A percentile compares a stretch with the other conserved stretches of the same genome.
Evolutionary conservation across 2,329 filamentous ascomycete species (phyloP).

Genomic region (Talaromyces sp.): DNA sequence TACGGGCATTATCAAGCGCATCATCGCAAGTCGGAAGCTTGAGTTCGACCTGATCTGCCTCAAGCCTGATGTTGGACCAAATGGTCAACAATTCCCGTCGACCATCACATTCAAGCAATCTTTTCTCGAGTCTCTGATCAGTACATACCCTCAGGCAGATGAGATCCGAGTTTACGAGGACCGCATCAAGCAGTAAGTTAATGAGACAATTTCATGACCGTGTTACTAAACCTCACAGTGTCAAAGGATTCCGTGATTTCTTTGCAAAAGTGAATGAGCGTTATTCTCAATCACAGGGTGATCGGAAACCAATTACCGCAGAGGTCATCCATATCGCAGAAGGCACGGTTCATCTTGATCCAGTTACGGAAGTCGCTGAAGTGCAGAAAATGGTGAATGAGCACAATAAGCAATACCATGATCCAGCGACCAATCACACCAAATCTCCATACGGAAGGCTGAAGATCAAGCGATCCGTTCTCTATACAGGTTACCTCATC

Average conservation of each 20-base stretch:
- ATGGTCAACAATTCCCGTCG: slow-evolving; percentile 69
- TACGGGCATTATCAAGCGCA: slow-evolving; percentile 73
- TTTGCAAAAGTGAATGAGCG: slow-evolving; percentile 71
- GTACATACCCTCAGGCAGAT: slow-evolving; percentile 78
- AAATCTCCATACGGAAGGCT: slow-evolving; percentile 51
- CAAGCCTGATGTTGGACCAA: slow-evolving; percentile 79
- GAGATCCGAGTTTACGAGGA: slow-evolving; percentile 72
- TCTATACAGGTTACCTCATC: slow-evolving; percentile 91
- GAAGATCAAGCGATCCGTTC: slow-evolving; percentile 78
- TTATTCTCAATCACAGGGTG: slow-evolving; percentile 45
- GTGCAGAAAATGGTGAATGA: slow-evolving; percentile 85
- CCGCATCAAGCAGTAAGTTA: slow-evolving; percentile 52
- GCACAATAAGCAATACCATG: slow-evolving; percentile 60
- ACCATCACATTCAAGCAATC: slow-evolving; percentile 93
- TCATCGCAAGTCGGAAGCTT: slow-evolving; percentile 70
- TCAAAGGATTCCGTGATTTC: slow-evolving; percentile 80
- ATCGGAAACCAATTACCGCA: slow-evolving; percentile 63
- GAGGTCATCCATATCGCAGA: slow-evolving; percentile 88
- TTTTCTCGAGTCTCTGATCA: slow-evolving; percentile 74
- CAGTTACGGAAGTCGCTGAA: slow-evolving; percentile 73
- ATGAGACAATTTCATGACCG: background rate
- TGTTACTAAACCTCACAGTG: slow-evolving; percentile 39
- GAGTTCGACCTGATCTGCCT: slow-evolving; percentile 85
- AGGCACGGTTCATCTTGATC: slow-evolving; percentile 67
- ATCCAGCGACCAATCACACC: slow-evolving; percentile 32